These are phyloP conservation scores for Mucor velutinosus DNA, from an alignment of 371 early-diverging fungal genomes.

Conservation along the genomic window DNA sequence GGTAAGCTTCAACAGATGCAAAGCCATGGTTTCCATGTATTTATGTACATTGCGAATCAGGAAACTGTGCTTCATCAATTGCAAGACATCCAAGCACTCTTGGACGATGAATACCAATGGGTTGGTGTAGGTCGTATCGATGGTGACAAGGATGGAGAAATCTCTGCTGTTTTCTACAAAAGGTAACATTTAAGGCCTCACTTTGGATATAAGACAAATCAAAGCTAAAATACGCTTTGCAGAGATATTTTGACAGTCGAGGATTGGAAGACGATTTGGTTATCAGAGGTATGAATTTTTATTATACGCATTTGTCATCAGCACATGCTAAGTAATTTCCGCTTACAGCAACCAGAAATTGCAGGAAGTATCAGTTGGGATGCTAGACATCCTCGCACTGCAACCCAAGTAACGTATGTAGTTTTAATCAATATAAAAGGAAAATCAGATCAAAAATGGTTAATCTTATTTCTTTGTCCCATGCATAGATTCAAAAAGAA, in stretches of 20 bases:
- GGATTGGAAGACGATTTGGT: conserved; percentile 42
- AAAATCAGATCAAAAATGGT: background rate
- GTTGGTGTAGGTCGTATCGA: conserved; percentile 52
- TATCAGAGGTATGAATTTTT: conserved; percentile 35
- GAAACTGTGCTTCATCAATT: conserved; percentile 54
- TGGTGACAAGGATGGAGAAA: conserved; percentile 51
- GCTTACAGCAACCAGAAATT: conserved; percentile 33
- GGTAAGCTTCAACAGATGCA: conserved; percentile 15
- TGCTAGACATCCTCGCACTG: conserved; percentile 41
- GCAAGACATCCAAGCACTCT: conserved; percentile 43
- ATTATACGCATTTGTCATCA: background rate
- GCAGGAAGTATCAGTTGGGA: conserved; percentile 47
- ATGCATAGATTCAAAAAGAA: conserved; percentile 34
- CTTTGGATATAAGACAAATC: background rate
- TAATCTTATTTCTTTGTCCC: background rate
- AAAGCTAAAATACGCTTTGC: background rate
- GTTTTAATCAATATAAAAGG: background rate
- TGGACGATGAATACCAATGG: conserved; percentile 52
- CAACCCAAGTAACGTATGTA: conserved; percentile 42
- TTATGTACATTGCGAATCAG: conserved; percentile 14
- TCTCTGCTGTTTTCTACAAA: conserved; percentile 47
- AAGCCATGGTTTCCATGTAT: background rate
- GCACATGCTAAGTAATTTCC: background rate
- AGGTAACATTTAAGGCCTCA: conserved; percentile 22
- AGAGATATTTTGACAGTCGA: conserved; percentile 32